Conservation (phyloP, 768 basidiomycete genomes). For the Russula virescens region DNA sequence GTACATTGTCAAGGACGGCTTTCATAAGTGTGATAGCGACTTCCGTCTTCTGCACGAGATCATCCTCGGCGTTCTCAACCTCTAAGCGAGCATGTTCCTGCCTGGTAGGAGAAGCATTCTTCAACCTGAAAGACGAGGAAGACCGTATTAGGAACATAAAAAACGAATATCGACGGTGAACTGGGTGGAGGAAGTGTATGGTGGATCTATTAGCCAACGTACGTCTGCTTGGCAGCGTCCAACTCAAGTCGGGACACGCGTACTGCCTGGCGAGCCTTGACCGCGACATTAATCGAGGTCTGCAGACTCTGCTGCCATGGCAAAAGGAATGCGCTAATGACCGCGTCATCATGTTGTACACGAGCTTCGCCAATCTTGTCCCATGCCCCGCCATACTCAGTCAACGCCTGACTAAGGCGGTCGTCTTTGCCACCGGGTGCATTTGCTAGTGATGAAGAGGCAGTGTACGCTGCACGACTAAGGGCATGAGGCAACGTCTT, state of each 20-base stretch:
- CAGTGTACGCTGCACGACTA: slow-evolving; percentile 68
- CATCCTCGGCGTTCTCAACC: slow-evolving; percentile 91
- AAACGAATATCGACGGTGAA: neutral
- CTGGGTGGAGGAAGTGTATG: neutral
- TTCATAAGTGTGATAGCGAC: slow-evolving; percentile 96
- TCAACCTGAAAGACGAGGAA: slow-evolving; percentile 48
- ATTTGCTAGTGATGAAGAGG: slow-evolving; percentile 42
- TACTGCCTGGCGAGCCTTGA: slow-evolving; percentile 88
- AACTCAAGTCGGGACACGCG: slow-evolving; percentile 76
- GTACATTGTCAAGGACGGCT: slow-evolving; percentile 94
- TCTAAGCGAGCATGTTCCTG: slow-evolving; percentile 92
- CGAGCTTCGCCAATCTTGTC: slow-evolving; percentile 79
- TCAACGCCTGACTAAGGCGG: slow-evolving; percentile 71
- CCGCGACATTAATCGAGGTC: slow-evolving; percentile 78
- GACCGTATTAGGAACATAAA: neutral
- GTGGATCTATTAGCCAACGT: slow-evolving; percentile 28
- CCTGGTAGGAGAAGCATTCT: slow-evolving; percentile 64
- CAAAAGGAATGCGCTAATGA: slow-evolving; percentile 60
- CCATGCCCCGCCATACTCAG: slow-evolving; percentile 75
- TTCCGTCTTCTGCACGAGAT: slow-evolving; percentile 96
- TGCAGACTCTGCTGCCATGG: slow-evolving; percentile 88
- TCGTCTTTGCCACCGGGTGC: slow-evolving; percentile 47
- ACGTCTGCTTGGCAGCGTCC: slow-evolving; percentile 87
- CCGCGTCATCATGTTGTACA: slow-evolving; percentile 69
- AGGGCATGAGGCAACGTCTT: slow-evolving; percentile 98